Evolutionary conservation across 768 basidiomycete species (phyloP), one percentile per base, ranked within the genome.

Genomic region (Crucibulum laeve): DNA sequence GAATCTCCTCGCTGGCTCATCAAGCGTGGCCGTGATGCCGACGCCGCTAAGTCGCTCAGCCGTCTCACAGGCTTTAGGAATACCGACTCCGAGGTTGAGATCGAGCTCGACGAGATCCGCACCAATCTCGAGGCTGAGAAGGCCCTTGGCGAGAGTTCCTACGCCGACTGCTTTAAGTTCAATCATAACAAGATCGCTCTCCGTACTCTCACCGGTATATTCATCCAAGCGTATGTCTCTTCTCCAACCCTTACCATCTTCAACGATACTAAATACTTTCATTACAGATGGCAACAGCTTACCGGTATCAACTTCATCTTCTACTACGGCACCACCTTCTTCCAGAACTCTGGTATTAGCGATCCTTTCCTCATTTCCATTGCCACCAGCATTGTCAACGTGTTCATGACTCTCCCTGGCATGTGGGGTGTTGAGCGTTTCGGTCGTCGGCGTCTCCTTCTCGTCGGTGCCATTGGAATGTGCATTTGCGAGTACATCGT

Each of bases 401-500:
- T 80, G 22, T 71, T 72, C 61, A 87, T 83, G 64, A 94, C 91
- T 40, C 67, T 88, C 25, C 68, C 85, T 45, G 86, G 86, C 28
- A 77, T 91, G 60, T 87, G 74, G 60, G 76, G 82, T 54, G 80
- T 92, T 49, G 91, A 94, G 59, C 73, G 73, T 36, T 74, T 87
- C 57, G 91, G 91, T 44, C 87, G 91, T 53, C 80, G 91, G 42
- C 73, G 76, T 23, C 75, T 93, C 40, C 76, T 91, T 39, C 69
- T 90, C 58, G 76, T 79, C 49, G 91, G 91, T 52, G 89, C 91
- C 24, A 57, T 73, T 42, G 82, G 84, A 48, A 92, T 92, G 91
- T 72, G 79, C 51, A 47, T 91, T 57, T 90, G 87, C 71, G 86
- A 92, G 65, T 91, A 73, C 71, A 76, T 91, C 57, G 74, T 88